Percentiles rank a stretch among this genome's conserved stretches.
phyloP scores from a whole-genome alignment of 2,329 filamentous ascomycete genomes.

The Tolypocladium inflatum region DNA sequence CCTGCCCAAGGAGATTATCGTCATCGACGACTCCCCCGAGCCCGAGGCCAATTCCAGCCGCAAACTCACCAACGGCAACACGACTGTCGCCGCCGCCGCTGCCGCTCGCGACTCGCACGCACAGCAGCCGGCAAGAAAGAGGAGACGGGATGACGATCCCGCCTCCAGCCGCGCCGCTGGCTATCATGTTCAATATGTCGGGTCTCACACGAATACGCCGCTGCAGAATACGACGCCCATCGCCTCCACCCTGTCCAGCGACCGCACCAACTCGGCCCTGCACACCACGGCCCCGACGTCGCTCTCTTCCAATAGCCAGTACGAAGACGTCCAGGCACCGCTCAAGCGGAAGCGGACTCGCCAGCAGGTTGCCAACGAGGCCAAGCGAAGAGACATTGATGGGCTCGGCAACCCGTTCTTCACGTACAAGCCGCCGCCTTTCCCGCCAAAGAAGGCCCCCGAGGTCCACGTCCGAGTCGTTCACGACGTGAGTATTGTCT shows the following conservation, averaged over 20 bases:
- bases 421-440: slow-evolving; percentile 77
- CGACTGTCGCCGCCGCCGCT: slow-evolving; percentile 17
- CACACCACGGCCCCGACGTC: slow-evolving; percentile 89
- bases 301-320: slow-evolving; percentile 49
- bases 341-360: slow-evolving; percentile 87
- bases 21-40: slow-evolving; percentile 67
- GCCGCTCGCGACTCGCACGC: slow-evolving; percentile 13
- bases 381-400: slow-evolving; percentile 68
- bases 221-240: slow-evolving; percentile 56
- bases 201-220: slow-evolving; percentile 63
- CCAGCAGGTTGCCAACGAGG: slow-evolving; percentile 73
- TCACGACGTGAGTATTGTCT: slow-evolving; percentile 44
- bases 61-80: slow-evolving; percentile 25
- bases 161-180: slow-evolving; percentile 46
- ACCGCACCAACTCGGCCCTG: slow-evolving; percentile 69
- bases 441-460: slow-evolving; percentile 82
- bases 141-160: slow-evolving; percentile 51
- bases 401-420: slow-evolving; percentile 60
- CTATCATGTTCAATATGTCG: slow-evolving; percentile 63
- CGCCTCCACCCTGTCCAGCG: slow-evolving; percentile 68
- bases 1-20: slow-evolving; percentile 74
- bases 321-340: slow-evolving; percentile 59
- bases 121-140: slow-evolving; percentile 60
- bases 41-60: slow-evolving; percentile 35
- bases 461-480: slow-evolving; percentile 60